Conservation (phyloP, 2,329 filamentous ascomycete species). For the Emmonsiellopsis sp. region DNA sequence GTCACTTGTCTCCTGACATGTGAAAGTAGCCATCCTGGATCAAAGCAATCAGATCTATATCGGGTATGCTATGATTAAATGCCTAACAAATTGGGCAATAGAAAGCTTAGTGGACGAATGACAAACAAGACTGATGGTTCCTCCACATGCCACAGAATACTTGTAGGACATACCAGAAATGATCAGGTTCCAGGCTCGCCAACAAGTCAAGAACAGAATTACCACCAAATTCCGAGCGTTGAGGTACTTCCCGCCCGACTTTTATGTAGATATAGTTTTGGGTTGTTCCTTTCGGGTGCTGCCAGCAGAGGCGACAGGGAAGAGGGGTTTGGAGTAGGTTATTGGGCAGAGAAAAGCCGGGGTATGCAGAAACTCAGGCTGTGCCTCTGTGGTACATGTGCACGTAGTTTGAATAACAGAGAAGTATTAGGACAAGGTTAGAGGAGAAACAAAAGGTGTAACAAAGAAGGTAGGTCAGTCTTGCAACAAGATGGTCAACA, state of each 20-base stretch:
- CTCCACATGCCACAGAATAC: neutral
- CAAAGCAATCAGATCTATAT: neutral
- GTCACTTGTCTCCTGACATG: slow-evolving; percentile 8
- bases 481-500: neutral
- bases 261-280: neutral
- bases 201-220: too few relatives aligned
- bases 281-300: neutral
- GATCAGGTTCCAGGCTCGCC: too few relatives aligned
- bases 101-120: neutral
- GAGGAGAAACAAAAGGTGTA: neutral
- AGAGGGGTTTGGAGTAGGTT: neutral
- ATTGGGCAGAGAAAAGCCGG: neutral
- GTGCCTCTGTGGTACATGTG: neutral
- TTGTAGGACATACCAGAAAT: neutral
- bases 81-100: neutral
- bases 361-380: neutral
- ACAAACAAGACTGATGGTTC: neutral
- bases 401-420: neutral
- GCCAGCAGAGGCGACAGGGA: neutral
- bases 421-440: neutral
- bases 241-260: neutral
- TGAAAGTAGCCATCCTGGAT: slow-evolving; percentile 10
- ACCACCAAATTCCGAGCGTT: neutral
- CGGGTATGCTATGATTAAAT: neutral
- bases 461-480: neutral